phyloP scores from a whole-genome alignment of 2,329 filamentous ascomycete genomes.

The Cordyceps militaris region DNA sequence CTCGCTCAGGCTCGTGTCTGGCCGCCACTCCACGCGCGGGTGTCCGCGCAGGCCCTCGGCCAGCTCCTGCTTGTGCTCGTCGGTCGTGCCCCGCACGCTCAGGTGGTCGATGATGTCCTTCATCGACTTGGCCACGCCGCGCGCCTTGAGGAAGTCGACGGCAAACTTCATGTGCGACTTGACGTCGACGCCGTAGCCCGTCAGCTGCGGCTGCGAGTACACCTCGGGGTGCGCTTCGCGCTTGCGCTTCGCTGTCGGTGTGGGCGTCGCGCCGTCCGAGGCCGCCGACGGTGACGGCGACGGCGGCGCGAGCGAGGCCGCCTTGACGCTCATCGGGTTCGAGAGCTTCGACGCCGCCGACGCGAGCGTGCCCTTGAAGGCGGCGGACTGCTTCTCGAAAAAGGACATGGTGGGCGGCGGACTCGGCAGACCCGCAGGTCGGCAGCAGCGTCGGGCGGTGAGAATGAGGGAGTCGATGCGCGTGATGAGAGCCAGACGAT shows the following conservation, averaged over 20 bases:
- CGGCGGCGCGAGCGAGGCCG: constrained; percentile 43
- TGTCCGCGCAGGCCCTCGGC: constrained; percentile 61
- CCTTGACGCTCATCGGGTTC: constrained; percentile 41
- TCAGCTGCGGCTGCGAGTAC: constrained; percentile 71
- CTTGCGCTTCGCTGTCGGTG: constrained; percentile 57
- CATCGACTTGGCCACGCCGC: constrained; percentile 61
- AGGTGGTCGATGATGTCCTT: constrained; percentile 74
- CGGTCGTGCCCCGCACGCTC: constrained; percentile 57
- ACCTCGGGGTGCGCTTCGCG: constrained; percentile 48
- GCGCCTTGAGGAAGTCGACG: constrained; percentile 71
- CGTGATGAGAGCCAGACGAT: not conserved
- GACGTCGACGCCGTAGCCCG: constrained; percentile 69
- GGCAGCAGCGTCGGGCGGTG: constrained; percentile 1
- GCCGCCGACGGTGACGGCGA: constrained; percentile 56
- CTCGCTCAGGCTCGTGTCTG: constrained; percentile 52
- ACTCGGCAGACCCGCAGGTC: not conserved
- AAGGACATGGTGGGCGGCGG: constrained; percentile 45
- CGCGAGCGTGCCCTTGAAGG: constrained; percentile 54
- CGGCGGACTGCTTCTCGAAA: constrained; percentile 59
- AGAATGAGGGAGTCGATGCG: not conserved
- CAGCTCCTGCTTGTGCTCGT: constrained; percentile 57
- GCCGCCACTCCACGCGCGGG: constrained; percentile 50
- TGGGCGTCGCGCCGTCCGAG: constrained; percentile 57
- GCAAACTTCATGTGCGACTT: constrained; percentile 85
- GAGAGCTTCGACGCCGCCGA: constrained; percentile 58